Evolutionary conservation across 2,329 filamentous ascomycete species (phyloP), one percentile per base, ranked within the genome.

Genomic region (Volutella citrinella): DNA sequence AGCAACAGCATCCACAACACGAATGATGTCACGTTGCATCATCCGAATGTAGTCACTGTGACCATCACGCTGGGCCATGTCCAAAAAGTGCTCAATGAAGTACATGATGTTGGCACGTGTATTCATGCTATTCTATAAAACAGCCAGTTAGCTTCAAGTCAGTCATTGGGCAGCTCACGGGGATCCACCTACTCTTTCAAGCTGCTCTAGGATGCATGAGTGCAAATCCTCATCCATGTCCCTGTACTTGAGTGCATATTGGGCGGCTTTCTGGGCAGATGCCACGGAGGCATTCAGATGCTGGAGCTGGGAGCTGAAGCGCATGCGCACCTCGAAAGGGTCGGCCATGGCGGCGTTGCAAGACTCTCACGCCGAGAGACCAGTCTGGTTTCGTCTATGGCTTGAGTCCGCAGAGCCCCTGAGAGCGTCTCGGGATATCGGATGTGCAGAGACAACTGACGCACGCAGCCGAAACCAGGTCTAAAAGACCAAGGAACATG

Each of bases 61-160:
- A 44, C 80, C 78, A 47, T 88, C 86, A 47, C 81, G 84, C 43
- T 79, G 75, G 15, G 88, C 86, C 65, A 88, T 74, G 57, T 97
- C 91, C 57, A 94, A 86, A 49, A 98, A 87, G 50, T 91, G 85
- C 56, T 97, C 91, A 56, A 98, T 84, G 64, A 98, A 98, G 65
- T 95, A 98, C 85, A 98, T 95, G 61, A 98, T 97, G 60, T 98
- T 98, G 39, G 93, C 94, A 41, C 91, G 78, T 32, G 84, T 95
- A 64, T 98, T 98, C 85, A 98, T 95, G 48, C 87, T 91, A 49
- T 87, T 95, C 78, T 90, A 30, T 19, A 19, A 8, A 34, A 39
- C n/a, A n/a, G n/a, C 17, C 16, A 10, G 27, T 49, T 21, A 47
- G 48, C 11, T 21, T 23, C 26, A 21, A 20, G 14, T 28, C 16